Percentiles rank a stretch among this genome's conserved stretches.
These are phyloP conservation scores for Wickerhamomyces chaumierensis DNA, from an alignment of 805 yeast species.

Conservation along the genomic window DNA sequence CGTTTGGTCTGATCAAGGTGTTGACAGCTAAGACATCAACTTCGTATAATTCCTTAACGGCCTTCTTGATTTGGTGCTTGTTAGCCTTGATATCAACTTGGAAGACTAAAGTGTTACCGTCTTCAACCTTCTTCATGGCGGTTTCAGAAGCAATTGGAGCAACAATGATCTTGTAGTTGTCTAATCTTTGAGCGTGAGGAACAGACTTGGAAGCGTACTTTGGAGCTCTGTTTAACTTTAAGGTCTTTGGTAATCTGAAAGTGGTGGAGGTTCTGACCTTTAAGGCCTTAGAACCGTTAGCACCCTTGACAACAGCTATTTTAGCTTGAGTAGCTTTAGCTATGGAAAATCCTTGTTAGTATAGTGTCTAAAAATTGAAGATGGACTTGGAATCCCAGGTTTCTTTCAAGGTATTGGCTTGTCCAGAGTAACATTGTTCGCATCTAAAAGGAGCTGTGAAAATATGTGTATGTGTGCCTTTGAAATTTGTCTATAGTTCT, in stretches of 20 bases:
- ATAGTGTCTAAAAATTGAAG: no score
- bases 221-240: slow-evolving; percentile 88
- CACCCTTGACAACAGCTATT: slow-evolving; percentile 97
- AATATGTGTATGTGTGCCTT: no score
- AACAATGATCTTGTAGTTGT: slow-evolving; percentile 88
- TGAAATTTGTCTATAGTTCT: no score
- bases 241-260: slow-evolving; percentile 96
- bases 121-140: slow-evolving; percentile 99
- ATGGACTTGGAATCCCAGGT: no score
- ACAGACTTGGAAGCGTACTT: slow-evolving; percentile 92
- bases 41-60: slow-evolving; percentile 96
- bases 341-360: slow-evolving; percentile 14
- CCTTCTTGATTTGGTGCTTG: slow-evolving; percentile 97
- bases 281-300: slow-evolving; percentile 78
- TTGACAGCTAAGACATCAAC: slow-evolving; percentile 90
- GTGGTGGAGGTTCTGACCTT: slow-evolving; percentile 93
- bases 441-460: no score
- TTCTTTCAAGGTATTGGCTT: no score
- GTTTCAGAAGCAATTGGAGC: slow-evolving; percentile 96
- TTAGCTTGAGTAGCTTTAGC: slow-evolving; percentile 94
- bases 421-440: no score
- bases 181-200: slow-evolving; percentile 95
- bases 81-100: slow-evolving; percentile 94
- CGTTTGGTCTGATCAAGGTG: slow-evolving; percentile 98
- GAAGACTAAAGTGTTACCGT: slow-evolving; percentile 98